phyloP scores from a whole-genome alignment of 192 early-diverging fungal species.

The Spizellomyces punctatus region DNA sequence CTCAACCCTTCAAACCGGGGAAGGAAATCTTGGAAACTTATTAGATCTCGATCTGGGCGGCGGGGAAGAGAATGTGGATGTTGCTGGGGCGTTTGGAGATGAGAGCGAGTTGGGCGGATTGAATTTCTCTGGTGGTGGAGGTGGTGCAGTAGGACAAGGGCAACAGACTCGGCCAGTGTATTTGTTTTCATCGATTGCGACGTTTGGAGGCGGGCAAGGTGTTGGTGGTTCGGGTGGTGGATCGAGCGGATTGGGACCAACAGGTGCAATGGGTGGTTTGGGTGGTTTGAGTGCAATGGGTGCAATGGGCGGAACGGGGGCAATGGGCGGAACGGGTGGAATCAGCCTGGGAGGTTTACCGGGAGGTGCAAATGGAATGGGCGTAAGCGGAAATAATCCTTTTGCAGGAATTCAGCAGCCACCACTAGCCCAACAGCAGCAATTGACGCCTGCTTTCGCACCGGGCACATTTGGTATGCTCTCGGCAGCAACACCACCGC shows the following conservation, averaged over 20 bases:
- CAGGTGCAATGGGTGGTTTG: background rate
- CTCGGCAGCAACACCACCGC: too few species aligned
- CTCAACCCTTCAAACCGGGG: conserved; percentile 36
- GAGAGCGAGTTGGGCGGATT: conserved; percentile 1
- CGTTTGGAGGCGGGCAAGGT: conserved; percentile 13
- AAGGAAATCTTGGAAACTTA: conserved; percentile 61
- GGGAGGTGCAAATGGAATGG: conserved; percentile 2
- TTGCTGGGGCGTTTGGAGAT: conserved; percentile 31
- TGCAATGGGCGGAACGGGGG: background rate
- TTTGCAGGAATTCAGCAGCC: background rate
- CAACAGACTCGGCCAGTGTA: too few species aligned
- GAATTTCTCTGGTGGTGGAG: conserved; percentile 9
- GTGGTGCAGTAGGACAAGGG: background rate
- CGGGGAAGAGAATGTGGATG: conserved; percentile 24
- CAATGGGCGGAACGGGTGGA: background rate
- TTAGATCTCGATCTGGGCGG: conserved; percentile 60
- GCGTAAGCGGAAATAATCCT: background rate
- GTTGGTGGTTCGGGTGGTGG: background rate
- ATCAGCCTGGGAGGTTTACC: background rate
- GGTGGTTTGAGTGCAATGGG: background rate
- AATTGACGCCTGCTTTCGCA: background rate
- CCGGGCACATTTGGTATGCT: background rate
- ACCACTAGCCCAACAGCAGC: background rate
- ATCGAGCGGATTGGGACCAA: background rate
- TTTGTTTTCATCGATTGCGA: too few species aligned